Base-by-base conservation (phyloP, 768 basidiomycete species). In the Pleurotus cornucopiae region DNA sequence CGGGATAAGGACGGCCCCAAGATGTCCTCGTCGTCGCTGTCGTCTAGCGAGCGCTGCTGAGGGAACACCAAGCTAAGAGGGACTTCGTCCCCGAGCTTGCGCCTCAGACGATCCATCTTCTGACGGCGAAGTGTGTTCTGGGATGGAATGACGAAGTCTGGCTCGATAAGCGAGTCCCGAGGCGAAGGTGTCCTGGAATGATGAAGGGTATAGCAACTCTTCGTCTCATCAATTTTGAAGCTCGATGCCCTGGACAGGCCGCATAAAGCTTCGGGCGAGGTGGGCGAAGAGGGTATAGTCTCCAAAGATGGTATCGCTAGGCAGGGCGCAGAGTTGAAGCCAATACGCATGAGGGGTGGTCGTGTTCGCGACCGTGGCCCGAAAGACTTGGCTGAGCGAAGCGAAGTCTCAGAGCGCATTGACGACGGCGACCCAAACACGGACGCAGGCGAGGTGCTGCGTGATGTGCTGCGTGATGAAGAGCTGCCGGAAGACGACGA, bases 61-160 rank as follows among this genome's bases (percentile, higher is more conserved):
- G 83, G 77, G 67, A 87, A 88, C 49, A 89, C 81, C 26, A 86
- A 75, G 38, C 80, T 74, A 1, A 77, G 60, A 5, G 87, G 88
- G 18, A 88, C 81, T 23, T 77, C 81, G 16, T 85, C 75, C 0
- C 88, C 88, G 2, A 89, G 75, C 61, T 71, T 83, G 62, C 76
- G 80, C 51, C 81, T 74, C 49, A 89, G 70, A 30, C 81, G 74
- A 48, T 85, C 84, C 76, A 89, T 81, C 67, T 87, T 89, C 60
- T 73, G 70, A 46, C 79, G 76, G 20, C 83, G 76, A 13, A 75
- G 47, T 44, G 67, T 64, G 16, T 67, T 71, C 3, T 75, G 62
- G 5, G 79, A 75, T 1, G 77, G 71, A 39, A 81, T 72, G 20
- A 62, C 62, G 64, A 80, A 76, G 1, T 66, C 62, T 4, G 74